Conservation (phyloP, 2,329 filamentous ascomycete species). For the Thielaviopsis punctulata region DNA sequence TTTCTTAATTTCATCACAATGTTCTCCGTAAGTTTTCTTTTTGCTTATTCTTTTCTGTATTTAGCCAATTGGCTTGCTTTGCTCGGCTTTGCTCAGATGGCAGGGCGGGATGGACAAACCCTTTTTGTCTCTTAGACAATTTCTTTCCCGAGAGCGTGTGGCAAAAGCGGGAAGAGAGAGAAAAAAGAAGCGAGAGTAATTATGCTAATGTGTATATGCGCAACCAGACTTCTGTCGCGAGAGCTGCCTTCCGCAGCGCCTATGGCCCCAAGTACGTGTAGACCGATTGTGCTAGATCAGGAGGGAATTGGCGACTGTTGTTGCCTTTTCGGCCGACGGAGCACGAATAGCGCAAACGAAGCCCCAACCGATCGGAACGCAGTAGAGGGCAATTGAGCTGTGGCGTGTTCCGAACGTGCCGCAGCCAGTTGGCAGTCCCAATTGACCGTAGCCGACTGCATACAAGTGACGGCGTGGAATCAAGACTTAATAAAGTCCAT, state of each 20-base stretch:
- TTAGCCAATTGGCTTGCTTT: background rate
- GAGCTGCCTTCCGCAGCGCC: conserved; percentile 36
- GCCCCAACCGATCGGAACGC: background rate
- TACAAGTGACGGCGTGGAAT: background rate
- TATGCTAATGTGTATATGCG: background rate
- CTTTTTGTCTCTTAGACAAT: conserved; percentile 21
- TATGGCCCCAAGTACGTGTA: conserved; percentile 46
- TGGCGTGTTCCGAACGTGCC: no score
- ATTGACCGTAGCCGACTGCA: no score
- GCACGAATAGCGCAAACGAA: no score
- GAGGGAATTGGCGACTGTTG: background rate
- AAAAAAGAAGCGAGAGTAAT: no score
- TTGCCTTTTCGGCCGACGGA: background rate
- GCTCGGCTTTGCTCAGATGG: background rate
- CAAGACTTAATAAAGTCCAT: background rate
- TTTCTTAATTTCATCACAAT: conserved; percentile 6
- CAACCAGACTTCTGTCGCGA: conserved; percentile 8
- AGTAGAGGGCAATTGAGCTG: no score
- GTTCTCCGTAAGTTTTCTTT: conserved; percentile 10
- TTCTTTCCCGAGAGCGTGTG: conserved; percentile 14
- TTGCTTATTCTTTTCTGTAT: background rate
- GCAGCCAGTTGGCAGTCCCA: background rate
- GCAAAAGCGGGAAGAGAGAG: no score
- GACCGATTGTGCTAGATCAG: conserved; percentile 1
- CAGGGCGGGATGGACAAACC: background rate